Conservation (phyloP, 768 basidiomycete genomes). For the Leucosporidium creatinivorum region DNA sequence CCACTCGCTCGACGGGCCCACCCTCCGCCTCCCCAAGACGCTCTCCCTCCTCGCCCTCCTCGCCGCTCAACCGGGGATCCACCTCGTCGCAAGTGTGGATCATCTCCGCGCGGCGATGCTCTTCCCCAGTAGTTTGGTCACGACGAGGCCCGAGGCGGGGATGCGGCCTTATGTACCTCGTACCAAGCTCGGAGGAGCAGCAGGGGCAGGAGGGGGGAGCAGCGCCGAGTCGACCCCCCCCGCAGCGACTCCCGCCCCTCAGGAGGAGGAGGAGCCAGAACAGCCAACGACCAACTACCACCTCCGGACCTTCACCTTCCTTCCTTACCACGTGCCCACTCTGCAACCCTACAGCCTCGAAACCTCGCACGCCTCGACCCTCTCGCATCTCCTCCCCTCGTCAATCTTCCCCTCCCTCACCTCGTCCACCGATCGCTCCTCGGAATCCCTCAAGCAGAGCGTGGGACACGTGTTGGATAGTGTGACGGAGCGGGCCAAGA, state of each 20-base stretch:
- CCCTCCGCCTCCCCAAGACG: constrained; percentile 58
- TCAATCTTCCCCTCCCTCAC: constrained; percentile 57
- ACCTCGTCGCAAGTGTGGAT: constrained; percentile 77
- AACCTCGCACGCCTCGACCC: constrained; percentile 40
- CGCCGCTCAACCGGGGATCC: constrained; percentile 65
- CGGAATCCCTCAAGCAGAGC: constrained; percentile 63
- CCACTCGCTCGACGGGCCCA: constrained; percentile 78
- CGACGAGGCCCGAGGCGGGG: constrained; percentile 1
- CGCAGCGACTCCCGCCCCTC: not conserved
- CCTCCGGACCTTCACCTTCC: constrained; percentile 51
- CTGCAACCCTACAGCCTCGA: constrained; percentile 74
- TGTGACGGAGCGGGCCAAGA: too few relatives aligned
- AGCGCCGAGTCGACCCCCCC: not conserved
- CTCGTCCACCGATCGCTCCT: constrained; percentile 59
- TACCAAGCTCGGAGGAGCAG: constrained; percentile 25
- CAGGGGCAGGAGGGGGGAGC: constrained; percentile 50
- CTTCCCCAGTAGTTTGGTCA: constrained; percentile 58
- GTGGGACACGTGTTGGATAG: too few relatives aligned
- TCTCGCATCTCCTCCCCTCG: constrained; percentile 39
- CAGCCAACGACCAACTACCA: constrained; percentile 44
- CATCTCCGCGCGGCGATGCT: constrained; percentile 74
- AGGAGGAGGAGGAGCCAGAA: constrained; percentile 4
- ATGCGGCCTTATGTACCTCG: not conserved
- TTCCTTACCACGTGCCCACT: constrained; percentile 88
- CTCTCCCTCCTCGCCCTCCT: constrained; percentile 64